These are phyloP conservation scores for Rutstroemia sp. DNA, from an alignment of 2,329 filamentous ascomycete species.

Conservation along the genomic window DNA sequence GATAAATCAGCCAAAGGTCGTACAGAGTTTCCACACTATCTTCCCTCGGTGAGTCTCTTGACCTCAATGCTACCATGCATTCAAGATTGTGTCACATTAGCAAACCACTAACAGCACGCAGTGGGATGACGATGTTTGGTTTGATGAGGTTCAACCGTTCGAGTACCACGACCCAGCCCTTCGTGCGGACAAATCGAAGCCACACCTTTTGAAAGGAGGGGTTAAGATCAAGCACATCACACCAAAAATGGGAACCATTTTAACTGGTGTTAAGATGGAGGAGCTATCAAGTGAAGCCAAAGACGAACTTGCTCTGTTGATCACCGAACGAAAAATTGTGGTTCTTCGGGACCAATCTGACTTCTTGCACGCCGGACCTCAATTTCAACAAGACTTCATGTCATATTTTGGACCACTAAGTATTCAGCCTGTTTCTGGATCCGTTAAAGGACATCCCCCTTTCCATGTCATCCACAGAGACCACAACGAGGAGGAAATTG, in stretches of 20 bases:
- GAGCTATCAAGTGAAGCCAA: constrained; percentile 31
- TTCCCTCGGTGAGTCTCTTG: constrained; percentile 29
- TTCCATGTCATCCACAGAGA: constrained; percentile 63
- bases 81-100: background rate
- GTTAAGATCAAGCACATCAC: constrained; percentile 52
- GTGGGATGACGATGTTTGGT: constrained; percentile 38
- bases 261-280: constrained; percentile 34
- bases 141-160: constrained; percentile 37
- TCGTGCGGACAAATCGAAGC: constrained; percentile 56
- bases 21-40: constrained; percentile 36
- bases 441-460: constrained; percentile 48
- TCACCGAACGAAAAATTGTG: constrained; percentile 35
- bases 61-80: background rate
- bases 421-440: constrained; percentile 61
- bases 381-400: constrained; percentile 54
- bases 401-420: constrained; percentile 58
- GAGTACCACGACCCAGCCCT: constrained; percentile 39
- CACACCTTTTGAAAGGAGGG: constrained; percentile 49
- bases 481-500: constrained; percentile 48
- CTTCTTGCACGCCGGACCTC: constrained; percentile 46
- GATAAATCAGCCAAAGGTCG: constrained; percentile 30
- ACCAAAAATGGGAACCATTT: constrained; percentile 35
- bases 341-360: constrained; percentile 45
- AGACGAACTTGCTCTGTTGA: constrained; percentile 36
- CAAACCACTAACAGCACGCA: constrained; percentile 4